A percentile compares a stretch with the other conserved stretches of the same genome.
phyloP scores from a whole-genome alignment of 83 land plant genomes.

The Thuja plicata region DNA sequence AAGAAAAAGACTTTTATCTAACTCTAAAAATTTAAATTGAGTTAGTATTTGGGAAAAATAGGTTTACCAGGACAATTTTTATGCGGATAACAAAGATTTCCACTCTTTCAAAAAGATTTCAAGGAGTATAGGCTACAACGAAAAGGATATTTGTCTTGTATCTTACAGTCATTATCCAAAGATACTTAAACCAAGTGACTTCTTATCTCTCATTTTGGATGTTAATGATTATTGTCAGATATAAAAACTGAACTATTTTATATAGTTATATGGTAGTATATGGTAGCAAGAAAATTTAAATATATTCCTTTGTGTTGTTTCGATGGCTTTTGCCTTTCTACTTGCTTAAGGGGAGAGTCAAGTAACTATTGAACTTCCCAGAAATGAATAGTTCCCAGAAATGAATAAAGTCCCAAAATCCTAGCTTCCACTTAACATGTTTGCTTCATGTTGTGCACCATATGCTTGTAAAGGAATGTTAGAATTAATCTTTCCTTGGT shows the following conservation, averaged over 20 bases:
- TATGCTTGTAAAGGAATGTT: too few species aligned
- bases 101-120: slow-evolving; percentile 90
- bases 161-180: slow-evolving; percentile 95
- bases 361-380: too few species aligned
- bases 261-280: neutral
- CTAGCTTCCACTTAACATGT: too few species aligned
- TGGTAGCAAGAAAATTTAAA: neutral
- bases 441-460: too few species aligned
- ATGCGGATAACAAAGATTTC: slow-evolving; percentile 83
- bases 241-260: neutral
- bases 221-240: neutral
- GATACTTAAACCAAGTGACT: slow-evolving; percentile 38
- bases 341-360: too few species aligned
- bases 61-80: slow-evolving; percentile 98
- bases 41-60: slow-evolving; percentile 25
- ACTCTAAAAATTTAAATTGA: slow-evolving; percentile 18
- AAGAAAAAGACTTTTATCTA: neutral
- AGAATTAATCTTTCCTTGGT: too few species aligned
- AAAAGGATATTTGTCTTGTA: slow-evolving; percentile 75
- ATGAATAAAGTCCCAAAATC: too few species aligned
- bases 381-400: too few species aligned
- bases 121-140: slow-evolving; percentile 88
- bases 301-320: too few species aligned
- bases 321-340: too few species aligned
- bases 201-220: neutral